Evolutionary conservation across 768 basidiomycete genomes (phyloP), one percentile per base, ranked within the genome.

Genomic region (Russula brevipes): DNA sequence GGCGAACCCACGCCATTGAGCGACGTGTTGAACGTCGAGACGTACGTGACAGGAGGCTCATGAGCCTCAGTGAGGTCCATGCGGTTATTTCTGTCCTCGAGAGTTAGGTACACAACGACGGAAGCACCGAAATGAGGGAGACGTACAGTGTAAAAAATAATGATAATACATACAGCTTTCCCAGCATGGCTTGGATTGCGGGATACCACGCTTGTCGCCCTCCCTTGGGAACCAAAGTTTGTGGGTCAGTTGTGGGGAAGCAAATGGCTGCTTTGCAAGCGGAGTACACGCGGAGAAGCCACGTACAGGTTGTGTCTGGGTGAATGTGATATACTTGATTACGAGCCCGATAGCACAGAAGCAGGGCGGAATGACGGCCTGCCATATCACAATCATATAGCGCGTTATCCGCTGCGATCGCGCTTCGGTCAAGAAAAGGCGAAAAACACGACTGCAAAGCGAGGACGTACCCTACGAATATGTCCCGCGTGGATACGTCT

Each of bases 161-260:
- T 8, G 63, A 64, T 42, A 60, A 5, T 38, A 60, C 41, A 38
- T 60, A 64, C 2, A 64, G 41, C 58, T 64, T 64, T 53, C 58
- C 63, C 31, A 64, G 54, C 58, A 64, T 64, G 16, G 63, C 63
- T 45, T 64, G 63, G 8, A 64, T 55, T 36, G 47, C 9, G 11
- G 53, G 4, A 30, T 55, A 64, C 63, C 63, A 64, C 41, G 44
- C 14, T 19, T 50, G 41, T 31, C 4, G 12, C n/a, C 33, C 8
- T 17, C 52, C 53, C 63, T 64, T 47, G 11, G 44, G 14, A 33
- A n/a, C 12, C 2, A 19, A 38, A 8, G 24, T 9, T 19, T n/a
- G 5, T 54, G 19, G 11, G 33, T 50, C 57, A 54, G 38, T 1
- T 12, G 16, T 14, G 24, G 12, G 30, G 16, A 35, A 38, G 2